phyloP scores from a whole-genome alignment of 176 grass and related monocot genomes.

The Sorghum bicolor region DNA sequence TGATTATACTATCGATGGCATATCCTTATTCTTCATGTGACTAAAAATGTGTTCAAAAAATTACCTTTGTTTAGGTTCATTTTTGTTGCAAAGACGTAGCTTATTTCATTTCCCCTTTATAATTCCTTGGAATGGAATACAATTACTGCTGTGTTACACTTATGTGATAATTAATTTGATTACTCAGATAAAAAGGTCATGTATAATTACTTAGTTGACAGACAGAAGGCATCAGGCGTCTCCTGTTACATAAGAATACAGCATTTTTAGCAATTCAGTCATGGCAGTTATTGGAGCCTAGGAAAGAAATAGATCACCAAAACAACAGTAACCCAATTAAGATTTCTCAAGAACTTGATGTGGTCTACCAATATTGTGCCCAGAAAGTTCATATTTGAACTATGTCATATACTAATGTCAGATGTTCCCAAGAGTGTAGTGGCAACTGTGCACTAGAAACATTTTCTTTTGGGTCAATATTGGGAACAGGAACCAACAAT shows the following conservation, averaged over 20 bases:
- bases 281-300: conserved; percentile 16
- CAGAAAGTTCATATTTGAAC: conserved; percentile 21
- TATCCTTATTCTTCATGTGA: not conserved
- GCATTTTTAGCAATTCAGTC: not conserved
- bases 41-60: not conserved
- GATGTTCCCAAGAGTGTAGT: not conserved
- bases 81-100: not conserved
- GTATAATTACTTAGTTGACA: conserved; percentile 2
- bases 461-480: conserved; percentile 14
- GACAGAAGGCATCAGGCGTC: not conserved
- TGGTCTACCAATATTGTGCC: not conserved
- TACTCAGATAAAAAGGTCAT: not conserved
- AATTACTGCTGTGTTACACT: not conserved
- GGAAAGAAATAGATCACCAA: conserved; percentile 16
- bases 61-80: conserved; percentile 19
- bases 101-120: not conserved
- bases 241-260: conserved; percentile 7
- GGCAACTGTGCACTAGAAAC: not conserved
- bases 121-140: not conserved
- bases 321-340: conserved; percentile 11
- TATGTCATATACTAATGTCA: conserved; percentile 17
- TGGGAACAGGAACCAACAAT: conserved; percentile 2
- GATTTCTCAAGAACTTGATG: not conserved
- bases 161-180: not conserved
- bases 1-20: not conserved